Conservation (phyloP, 257 asterid genomes). For the Rehmannia glutinosa region DNA sequence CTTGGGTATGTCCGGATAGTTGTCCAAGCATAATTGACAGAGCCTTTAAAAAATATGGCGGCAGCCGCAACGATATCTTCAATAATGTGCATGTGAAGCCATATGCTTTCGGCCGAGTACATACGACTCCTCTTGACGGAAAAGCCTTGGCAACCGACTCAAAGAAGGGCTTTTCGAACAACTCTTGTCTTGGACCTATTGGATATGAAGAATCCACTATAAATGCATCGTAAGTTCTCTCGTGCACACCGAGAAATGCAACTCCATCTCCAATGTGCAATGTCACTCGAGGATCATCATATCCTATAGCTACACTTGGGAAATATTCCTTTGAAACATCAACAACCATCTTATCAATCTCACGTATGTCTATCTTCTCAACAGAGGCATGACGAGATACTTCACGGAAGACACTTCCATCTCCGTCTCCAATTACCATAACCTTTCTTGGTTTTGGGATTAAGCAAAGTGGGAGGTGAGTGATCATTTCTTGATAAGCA, state of each 20-base stretch:
- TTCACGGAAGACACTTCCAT: constrained; percentile 98
- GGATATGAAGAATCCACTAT: constrained; percentile 99
- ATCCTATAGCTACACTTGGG: constrained; percentile 93
- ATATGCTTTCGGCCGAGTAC: constrained; percentile 99
- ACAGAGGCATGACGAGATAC: constrained; percentile 90
- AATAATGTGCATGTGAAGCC: constrained; percentile 99
- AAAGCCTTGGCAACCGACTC: constrained; percentile 82
- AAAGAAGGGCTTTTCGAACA: constrained; percentile 96
- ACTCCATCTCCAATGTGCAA: constrained; percentile 97
- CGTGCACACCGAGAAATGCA: constrained; percentile 80
- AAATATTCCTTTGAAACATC: constrained; percentile 84
- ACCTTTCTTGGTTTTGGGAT: constrained; percentile 92
- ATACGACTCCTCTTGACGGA: constrained; percentile 95
- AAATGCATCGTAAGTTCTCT: constrained; percentile 92
- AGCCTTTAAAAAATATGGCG: constrained; percentile 93
- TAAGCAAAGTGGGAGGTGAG: constrained; percentile 94
- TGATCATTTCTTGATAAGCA: constrained; percentile 98
- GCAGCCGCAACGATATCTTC: constrained; percentile 81
- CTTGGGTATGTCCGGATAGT: constrained; percentile 97
- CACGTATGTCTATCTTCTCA: constrained; percentile 93
- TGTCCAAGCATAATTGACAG: constrained; percentile 98
- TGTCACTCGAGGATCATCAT: constrained; percentile 84
- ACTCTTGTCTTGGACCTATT: constrained; percentile 94
- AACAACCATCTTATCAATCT: constrained; percentile 93
- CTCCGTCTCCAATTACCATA: constrained; percentile 98